Base-by-base conservation (phyloP, 805 yeast species). In the Zygosaccharomyces siamensis region DNA sequence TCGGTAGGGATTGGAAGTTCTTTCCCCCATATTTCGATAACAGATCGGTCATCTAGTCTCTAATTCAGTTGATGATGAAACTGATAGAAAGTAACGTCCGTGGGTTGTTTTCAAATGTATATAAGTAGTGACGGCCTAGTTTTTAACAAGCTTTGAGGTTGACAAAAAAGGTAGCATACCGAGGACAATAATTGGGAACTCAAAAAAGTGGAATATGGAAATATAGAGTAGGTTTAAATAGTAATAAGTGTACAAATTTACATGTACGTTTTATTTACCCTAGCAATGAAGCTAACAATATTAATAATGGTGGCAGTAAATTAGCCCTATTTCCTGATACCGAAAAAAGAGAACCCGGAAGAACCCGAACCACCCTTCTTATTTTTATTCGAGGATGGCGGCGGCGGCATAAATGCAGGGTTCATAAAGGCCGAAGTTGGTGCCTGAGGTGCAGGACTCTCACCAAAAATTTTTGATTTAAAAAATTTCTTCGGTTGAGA, bases 1-100 rank as follows among this genome's bases (percentile, higher is more conserved):
- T 78, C 23, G 64, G 64, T 20, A 79, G 60, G 5, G 72, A 73
- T 1, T 56, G 36, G 12, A 74, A 50, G 3, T 53, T 37, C 45
- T 61, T 64, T 1, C 81, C 80, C 18, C 58, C 53, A 57, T 56
- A 69, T 11, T 49, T 48, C 7, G 60, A 54, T 27, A 56, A 16
- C 12, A 55, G 16, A 36, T 54, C 52, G 10, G 42, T 31, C 58
- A 53, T 55, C 8, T 24, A 14, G 11, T n/a, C 8, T 2, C 16
- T 10, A 4, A 14, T 14, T 23, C 20, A 18, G 20, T 18, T 7
- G 12, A 27, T 11, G 27, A 7, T 8, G 28, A 26, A 10, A 8
- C 1, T 26, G 28, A 3, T 26, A 10, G 8, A 7, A 3, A 26
- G 28, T 10, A 26, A 10, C 11, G 28, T 10, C 10, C 4, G 7